Conservation (phyloP, 495 filamentous ascomycete species). For the Lepidopterella palustris region DNA sequence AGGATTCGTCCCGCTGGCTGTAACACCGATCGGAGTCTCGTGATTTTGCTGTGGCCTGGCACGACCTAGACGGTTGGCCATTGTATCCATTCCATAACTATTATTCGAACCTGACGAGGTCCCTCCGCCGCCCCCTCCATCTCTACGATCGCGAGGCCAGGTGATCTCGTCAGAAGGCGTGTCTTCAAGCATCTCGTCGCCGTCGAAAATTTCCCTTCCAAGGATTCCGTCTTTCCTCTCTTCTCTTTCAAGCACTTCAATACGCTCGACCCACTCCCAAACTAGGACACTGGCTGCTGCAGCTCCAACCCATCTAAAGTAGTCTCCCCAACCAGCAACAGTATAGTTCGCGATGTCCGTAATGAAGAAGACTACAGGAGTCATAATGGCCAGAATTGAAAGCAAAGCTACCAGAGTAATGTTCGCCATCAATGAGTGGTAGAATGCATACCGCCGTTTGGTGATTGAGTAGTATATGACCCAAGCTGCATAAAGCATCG, state of each 20-base stretch:
- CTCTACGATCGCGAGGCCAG: conserved; percentile 38
- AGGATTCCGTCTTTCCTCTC: conserved; percentile 94
- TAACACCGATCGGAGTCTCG: background rate
- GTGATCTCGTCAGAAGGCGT: conserved; percentile 55
- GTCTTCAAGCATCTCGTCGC: conserved; percentile 88
- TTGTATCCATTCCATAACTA: conserved; percentile 39
- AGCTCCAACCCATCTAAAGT: conserved; percentile 95
- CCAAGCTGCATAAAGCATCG: conserved; percentile 88
- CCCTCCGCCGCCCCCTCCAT: conserved; percentile 5
- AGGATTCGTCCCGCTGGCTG: background rate
- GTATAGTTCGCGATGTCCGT: conserved; percentile 82
- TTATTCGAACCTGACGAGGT: conserved; percentile 4
- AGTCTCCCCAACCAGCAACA: conserved; percentile 93
- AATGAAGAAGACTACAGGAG: conserved; percentile 93
- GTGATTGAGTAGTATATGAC: conserved; percentile 91
- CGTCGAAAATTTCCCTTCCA: conserved; percentile 90
- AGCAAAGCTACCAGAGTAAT: conserved; percentile 79
- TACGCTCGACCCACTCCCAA: conserved; percentile 99
- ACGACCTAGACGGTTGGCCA: conserved; percentile 18
- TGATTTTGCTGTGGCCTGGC: conserved; percentile 4
- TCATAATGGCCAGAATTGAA: conserved; percentile 70
- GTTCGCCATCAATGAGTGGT: conserved; percentile 86
- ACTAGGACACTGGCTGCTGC: conserved; percentile 94
- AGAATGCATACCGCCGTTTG: conserved; percentile 90
- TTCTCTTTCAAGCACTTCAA: conserved; percentile 90